Percentiles rank a stretch among this genome's conserved stretches.
These are phyloP conservation scores for Colletotrichum sp. DNA, from an alignment of 2,329 filamentous ascomycete genomes.

Conservation along the genomic window DNA sequence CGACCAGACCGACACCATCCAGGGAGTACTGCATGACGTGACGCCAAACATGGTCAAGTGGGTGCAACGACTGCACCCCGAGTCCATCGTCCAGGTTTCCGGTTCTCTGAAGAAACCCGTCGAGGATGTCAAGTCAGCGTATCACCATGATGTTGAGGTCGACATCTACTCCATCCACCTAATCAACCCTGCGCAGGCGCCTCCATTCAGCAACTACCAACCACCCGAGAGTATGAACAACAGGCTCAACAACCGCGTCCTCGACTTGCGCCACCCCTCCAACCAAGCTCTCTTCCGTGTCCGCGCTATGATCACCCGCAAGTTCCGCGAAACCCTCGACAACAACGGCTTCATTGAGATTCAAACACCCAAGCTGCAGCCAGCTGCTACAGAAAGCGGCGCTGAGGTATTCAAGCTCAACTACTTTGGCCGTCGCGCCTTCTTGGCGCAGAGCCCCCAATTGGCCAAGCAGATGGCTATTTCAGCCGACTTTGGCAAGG, in stretches of 20 bases:
- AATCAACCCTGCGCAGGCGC: slow-evolving; percentile 53
- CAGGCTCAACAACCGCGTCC: slow-evolving; percentile 58
- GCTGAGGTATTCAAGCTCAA: slow-evolving; percentile 91
- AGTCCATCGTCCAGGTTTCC: slow-evolving; percentile 78
- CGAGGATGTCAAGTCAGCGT: slow-evolving; percentile 76
- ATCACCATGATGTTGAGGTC: slow-evolving; percentile 78
- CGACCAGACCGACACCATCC: slow-evolving; percentile 82
- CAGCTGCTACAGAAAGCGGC: slow-evolving; percentile 88
- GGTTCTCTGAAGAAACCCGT: slow-evolving; percentile 77
- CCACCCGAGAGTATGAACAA: slow-evolving; percentile 33
- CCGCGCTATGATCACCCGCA: slow-evolving; percentile 78
- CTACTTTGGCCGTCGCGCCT: slow-evolving; percentile 88
- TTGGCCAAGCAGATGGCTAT: slow-evolving; percentile 93
- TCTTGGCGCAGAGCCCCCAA: slow-evolving; percentile 90
- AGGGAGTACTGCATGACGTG: slow-evolving; percentile 71
- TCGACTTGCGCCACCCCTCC: slow-evolving; percentile 84
- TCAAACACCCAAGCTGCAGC: slow-evolving; percentile 90
- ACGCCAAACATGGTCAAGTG: slow-evolving; percentile 81
- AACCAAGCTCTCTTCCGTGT: slow-evolving; percentile 90
- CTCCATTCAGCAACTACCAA: slow-evolving; percentile 56
- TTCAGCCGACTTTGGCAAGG: slow-evolving; percentile 84
- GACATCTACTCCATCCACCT: slow-evolving; percentile 63
- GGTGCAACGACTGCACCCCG: slow-evolving; percentile 81
- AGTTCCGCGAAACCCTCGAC: slow-evolving; percentile 80
- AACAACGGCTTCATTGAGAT: slow-evolving; percentile 86